Conservation (phyloP, 768 basidiomycete genomes). For the Lyophyllum shimeji region DNA sequence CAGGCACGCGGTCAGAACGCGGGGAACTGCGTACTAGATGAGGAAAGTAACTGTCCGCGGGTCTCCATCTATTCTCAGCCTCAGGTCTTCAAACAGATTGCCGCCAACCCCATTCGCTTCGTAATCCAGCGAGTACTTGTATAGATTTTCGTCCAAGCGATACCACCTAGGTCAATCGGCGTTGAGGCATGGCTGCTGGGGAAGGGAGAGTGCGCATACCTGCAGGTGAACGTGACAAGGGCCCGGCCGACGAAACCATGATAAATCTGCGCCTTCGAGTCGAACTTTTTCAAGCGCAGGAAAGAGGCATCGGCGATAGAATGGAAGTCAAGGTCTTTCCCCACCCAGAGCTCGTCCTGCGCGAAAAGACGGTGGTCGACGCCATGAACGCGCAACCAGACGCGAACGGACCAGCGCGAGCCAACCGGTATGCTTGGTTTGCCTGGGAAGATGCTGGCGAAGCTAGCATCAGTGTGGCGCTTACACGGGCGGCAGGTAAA, state of each 20-base stretch:
- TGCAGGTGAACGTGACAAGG: constrained; percentile 53
- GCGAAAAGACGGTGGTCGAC: constrained; percentile 64
- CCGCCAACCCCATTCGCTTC: constrained; percentile 62
- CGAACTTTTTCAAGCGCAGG: constrained; percentile 43
- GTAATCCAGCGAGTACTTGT: constrained; percentile 61
- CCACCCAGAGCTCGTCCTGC: constrained; percentile 66
- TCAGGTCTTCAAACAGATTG: constrained; percentile 50
- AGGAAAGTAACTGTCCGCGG: constrained; percentile 54
- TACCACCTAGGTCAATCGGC: constrained; percentile 44
- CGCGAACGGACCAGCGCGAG: constrained; percentile 55
- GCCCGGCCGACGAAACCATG: constrained; percentile 56
- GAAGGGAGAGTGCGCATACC: constrained; percentile 32
- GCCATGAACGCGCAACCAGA: constrained; percentile 61
- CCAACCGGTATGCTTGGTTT: constrained; percentile 53
- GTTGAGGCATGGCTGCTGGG: no score
- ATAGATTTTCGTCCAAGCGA: constrained; percentile 39
- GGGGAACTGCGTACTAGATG: constrained; percentile 49
- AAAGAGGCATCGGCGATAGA: constrained; percentile 57
- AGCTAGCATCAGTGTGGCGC: constrained; percentile 5
- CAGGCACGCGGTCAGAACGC: not conserved
- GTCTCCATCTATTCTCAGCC: constrained; percentile 53
- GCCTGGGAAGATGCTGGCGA: constrained; percentile 57
- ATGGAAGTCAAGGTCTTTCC: constrained; percentile 63
- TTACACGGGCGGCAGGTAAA: not conserved
- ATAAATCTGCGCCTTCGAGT: constrained; percentile 50